phyloP scores from a whole-genome alignment of 164 flowering plant species.

The Nymphaea colorata region DNA sequence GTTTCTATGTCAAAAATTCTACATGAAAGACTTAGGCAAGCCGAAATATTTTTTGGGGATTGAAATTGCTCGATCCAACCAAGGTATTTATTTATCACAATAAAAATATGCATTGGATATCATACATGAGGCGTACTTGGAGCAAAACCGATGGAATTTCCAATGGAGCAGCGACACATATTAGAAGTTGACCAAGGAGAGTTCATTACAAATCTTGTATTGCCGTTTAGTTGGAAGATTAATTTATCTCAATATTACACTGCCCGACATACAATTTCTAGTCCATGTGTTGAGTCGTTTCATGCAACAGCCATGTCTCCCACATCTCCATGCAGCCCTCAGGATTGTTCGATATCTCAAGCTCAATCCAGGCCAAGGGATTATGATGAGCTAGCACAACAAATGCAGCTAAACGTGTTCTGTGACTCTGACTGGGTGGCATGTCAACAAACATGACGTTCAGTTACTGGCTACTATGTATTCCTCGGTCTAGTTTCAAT shows the following conservation, averaged over 20 bases:
- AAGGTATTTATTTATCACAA: background rate
- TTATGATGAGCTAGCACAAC: background rate
- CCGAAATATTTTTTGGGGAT: background rate
- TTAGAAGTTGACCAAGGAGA: background rate
- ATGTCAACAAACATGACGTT: background rate
- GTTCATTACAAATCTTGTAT: background rate
- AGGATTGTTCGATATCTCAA: background rate
- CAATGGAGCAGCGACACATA: background rate
- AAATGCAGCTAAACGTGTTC: background rate
- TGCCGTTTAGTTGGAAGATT: background rate
- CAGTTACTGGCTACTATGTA: background rate
- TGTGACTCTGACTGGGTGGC: background rate
- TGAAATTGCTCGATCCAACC: background rate
- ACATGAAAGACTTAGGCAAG: background rate
- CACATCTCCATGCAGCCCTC: background rate
- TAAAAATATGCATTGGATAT: background rate
- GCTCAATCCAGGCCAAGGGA: background rate
- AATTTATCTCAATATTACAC: background rate
- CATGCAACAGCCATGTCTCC: background rate
- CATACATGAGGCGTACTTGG: background rate
- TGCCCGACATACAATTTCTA: background rate
- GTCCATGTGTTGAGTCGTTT: background rate
- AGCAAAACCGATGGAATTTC: conserved; percentile 1
- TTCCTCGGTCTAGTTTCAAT: background rate
- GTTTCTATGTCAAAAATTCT: background rate